phyloP scores from a whole-genome alignment of 2,329 filamentous ascomycete genomes.

The Phoma sp. region DNA sequence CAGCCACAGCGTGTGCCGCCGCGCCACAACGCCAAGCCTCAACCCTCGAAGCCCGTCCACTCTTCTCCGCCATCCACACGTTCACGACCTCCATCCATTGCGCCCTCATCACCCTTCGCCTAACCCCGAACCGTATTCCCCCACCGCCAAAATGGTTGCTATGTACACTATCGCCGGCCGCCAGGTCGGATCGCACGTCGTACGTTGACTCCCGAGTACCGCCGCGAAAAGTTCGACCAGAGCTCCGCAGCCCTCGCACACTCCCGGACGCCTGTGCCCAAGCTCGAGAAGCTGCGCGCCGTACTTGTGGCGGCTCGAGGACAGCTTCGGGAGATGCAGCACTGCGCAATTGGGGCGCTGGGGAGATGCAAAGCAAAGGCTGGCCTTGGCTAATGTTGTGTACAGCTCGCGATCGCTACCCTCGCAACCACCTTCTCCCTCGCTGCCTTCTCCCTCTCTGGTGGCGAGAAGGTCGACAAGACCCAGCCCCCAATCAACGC shows the following conservation, averaged over 20 bases:
- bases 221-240: conserved; percentile 25
- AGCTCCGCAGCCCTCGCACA: too few relatives aligned
- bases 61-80: conserved; percentile 30
- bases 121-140: conserved; percentile 23
- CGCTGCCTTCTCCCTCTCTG: conserved; percentile 46
- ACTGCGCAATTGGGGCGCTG: too few relatives aligned
- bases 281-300: neutral
- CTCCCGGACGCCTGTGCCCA: too few relatives aligned
- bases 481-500: conserved; percentile 66
- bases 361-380: conserved; percentile 3
- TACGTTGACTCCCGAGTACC: conserved; percentile 46
- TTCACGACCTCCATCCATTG: conserved; percentile 42
- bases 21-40: conserved; percentile 25
- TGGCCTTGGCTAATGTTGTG: too few relatives aligned
- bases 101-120: conserved; percentile 28
- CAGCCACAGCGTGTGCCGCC: conserved; percentile 1
- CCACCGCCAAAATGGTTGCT: conserved; percentile 57
- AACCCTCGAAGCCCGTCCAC: conserved; percentile 24
- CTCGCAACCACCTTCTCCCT: conserved; percentile 43
- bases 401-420: conserved; percentile 68
- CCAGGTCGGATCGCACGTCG: conserved; percentile 62
- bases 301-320: too few relatives aligned
- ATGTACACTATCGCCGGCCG: conserved; percentile 61
- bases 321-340: too few relatives aligned
- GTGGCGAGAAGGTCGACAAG: conserved; percentile 54